These are phyloP conservation scores for Rhizopogon salebrosus DNA, from an alignment of 768 basidiomycete species.

Conservation along the genomic window DNA sequence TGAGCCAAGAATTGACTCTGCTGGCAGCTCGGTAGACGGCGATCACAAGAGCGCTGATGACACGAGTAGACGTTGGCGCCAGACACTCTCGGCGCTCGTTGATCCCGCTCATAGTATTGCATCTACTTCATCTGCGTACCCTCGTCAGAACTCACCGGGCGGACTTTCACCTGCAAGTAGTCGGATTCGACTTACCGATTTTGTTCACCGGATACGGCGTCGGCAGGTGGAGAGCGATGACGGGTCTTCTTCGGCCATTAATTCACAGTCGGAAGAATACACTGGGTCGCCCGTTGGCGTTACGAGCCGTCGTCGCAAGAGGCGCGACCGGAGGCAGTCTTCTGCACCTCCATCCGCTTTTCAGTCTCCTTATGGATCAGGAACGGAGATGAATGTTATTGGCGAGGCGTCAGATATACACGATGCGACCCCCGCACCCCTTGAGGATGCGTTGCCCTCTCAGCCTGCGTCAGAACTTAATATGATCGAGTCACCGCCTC, in stretches of 20 bases:
- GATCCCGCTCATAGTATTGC: slow-evolving; percentile 29
- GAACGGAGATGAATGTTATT: slow-evolving; percentile 7
- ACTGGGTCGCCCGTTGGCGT: slow-evolving; percentile 20
- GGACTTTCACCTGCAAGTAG: slow-evolving; percentile 41
- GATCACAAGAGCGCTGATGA: slow-evolving; percentile 41
- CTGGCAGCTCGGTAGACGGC: slow-evolving; percentile 42
- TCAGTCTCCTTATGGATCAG: slow-evolving; percentile 11
- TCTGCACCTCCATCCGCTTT: slow-evolving; percentile 22
- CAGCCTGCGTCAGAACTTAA: slow-evolving; percentile 7
- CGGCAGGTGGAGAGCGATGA: slow-evolving; percentile 41
- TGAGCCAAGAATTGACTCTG: slow-evolving; percentile 47
- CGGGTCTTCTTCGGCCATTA: slow-evolving; percentile 38
- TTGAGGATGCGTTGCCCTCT: slow-evolving; percentile 1
- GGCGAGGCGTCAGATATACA: slow-evolving; percentile 6
- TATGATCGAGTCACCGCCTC: background rate
- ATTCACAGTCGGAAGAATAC: slow-evolving; percentile 42
- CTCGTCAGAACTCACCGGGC: slow-evolving; percentile 20
- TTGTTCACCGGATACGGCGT: slow-evolving; percentile 31
- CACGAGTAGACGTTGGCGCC: slow-evolving; percentile 20
- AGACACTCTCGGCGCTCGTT: slow-evolving; percentile 20
- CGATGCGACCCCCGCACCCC: slow-evolving; percentile 2
- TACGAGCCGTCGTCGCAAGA: background rate
- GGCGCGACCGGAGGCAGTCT: slow-evolving; percentile 13
- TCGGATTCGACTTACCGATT: slow-evolving; percentile 33
- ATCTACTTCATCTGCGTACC: slow-evolving; percentile 30